Evolutionary conservation across 345 rosid species (phyloP).

Genomic region (Lenwebbia sp.): DNA sequence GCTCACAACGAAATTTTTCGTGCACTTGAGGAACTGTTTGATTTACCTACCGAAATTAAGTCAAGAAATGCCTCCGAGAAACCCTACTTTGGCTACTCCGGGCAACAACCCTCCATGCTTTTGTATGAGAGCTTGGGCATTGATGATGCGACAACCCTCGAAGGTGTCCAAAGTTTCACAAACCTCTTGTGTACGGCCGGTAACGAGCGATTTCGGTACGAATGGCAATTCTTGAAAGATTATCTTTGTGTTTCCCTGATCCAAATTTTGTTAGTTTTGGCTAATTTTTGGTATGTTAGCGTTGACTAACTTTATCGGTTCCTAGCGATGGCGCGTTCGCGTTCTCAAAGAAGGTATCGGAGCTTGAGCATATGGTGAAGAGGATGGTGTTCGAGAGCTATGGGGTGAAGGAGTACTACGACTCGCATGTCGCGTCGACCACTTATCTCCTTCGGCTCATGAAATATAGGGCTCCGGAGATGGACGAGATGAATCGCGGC

Average conservation of each 20-base stretch:
- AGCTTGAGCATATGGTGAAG: constrained; percentile 30
- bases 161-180: constrained; percentile 23
- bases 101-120: constrained; percentile 18
- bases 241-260: background rate
- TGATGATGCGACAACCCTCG: constrained; percentile 15
- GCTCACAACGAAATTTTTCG: constrained; percentile 16
- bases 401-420: constrained; percentile 22
- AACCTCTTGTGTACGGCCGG: constrained; percentile 41
- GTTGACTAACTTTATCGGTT: background rate
- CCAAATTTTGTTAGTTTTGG: background rate
- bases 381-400: constrained; percentile 51
- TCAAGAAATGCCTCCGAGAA: constrained; percentile 21
- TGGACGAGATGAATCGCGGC: constrained; percentile 10
- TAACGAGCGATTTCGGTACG: constrained; percentile 31
- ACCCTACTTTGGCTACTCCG: constrained; percentile 35
- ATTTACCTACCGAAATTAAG: constrained; percentile 36
- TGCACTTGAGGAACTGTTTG: constrained; percentile 21
- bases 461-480: constrained; percentile 25
- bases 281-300: background rate
- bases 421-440: constrained; percentile 16
- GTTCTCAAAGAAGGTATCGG: constrained; percentile 19
- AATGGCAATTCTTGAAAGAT: background rate
- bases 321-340: constrained; percentile 12
- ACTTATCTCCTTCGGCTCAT: constrained; percentile 33
- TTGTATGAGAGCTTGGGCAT: constrained; percentile 42